Evolutionary conservation across 1,284 basidiomycete genomes (phyloP).

Genomic region (Tylopilus sp.): DNA sequence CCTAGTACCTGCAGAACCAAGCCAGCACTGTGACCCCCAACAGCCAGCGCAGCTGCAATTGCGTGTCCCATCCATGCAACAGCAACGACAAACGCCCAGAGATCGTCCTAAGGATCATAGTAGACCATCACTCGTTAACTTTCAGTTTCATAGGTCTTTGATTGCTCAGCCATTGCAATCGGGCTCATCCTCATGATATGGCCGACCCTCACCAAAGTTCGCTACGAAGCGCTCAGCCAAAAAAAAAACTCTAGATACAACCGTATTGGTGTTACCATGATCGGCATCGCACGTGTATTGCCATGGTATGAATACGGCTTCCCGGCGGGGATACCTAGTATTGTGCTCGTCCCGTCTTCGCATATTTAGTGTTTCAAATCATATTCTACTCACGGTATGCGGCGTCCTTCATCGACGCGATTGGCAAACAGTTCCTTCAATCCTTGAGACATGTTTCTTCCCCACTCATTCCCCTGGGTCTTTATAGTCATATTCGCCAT

Average conservation of each 20-base stretch:
- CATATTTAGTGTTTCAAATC: constrained; percentile 71
- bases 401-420: constrained; percentile 73
- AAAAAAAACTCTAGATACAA: too few species aligned
- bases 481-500: constrained; percentile 72
- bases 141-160: too few species aligned
- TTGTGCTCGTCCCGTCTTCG: constrained; percentile 69
- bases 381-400: constrained; percentile 75
- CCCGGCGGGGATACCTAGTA: constrained; percentile 72
- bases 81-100: too few species aligned
- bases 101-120: too few species aligned
- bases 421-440: constrained; percentile 56
- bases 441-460: constrained; percentile 48
- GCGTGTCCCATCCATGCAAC: too few species aligned
- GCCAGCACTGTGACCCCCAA: too few species aligned
- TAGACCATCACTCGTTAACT: too few species aligned
- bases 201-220: constrained; percentile 78
- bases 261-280: constrained; percentile 55
- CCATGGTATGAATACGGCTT: constrained; percentile 86
- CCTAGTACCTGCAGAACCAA: too few species aligned
- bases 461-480: constrained; percentile 67
- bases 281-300: constrained; percentile 59
- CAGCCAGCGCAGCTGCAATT: too few species aligned
- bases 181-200: constrained; percentile 90
- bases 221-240: constrained; percentile 80
- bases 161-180: constrained; percentile 68